phyloP scores from a whole-genome alignment of 768 basidiomycete genomes.

The Amyloporia xantha region DNA sequence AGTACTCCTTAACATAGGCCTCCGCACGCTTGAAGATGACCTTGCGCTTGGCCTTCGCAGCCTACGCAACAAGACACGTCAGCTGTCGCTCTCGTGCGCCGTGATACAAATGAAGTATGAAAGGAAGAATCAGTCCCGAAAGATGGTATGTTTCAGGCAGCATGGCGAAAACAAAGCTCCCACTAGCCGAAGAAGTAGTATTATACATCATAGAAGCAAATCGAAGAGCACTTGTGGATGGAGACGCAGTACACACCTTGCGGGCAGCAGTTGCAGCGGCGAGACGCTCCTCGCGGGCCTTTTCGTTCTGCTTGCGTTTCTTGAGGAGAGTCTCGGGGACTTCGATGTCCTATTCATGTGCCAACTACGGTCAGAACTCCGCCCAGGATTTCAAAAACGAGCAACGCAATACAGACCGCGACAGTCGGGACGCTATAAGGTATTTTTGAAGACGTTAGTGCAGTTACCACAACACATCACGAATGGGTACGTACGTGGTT shows the following conservation, averaged over 20 bases:
- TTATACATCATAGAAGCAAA: constrained; percentile 71
- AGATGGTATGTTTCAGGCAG: constrained; percentile 92
- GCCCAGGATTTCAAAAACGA: constrained; percentile 5
- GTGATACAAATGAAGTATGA: constrained; percentile 12
- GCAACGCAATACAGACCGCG: constrained; percentile 30
- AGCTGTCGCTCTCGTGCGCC: background rate
- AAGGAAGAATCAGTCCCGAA: constrained; percentile 69
- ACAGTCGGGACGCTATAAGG: constrained; percentile 37
- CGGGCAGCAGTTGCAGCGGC: constrained; percentile 76
- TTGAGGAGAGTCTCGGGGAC: constrained; percentile 99
- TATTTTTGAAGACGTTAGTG: too few relatives aligned
- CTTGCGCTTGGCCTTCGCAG: constrained; percentile 85
- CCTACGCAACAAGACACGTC: constrained; percentile 39
- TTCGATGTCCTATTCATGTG: constrained; percentile 65
- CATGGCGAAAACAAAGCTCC: constrained; percentile 41
- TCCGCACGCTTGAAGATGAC: constrained; percentile 99
- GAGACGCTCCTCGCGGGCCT: constrained; percentile 90
- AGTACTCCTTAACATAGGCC: constrained; percentile 95
- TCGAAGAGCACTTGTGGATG: background rate
- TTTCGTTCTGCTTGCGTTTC: constrained; percentile 98
- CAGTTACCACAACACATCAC: too few relatives aligned
- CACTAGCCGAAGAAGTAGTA: constrained; percentile 74
- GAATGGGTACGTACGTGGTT: constrained; percentile 40
- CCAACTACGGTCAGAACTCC: constrained; percentile 1
- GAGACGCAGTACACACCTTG: constrained; percentile 55